These are phyloP conservation scores for Sugiyamaella marilandica DNA, from an alignment of 805 yeast species.

Conservation along the genomic window DNA sequence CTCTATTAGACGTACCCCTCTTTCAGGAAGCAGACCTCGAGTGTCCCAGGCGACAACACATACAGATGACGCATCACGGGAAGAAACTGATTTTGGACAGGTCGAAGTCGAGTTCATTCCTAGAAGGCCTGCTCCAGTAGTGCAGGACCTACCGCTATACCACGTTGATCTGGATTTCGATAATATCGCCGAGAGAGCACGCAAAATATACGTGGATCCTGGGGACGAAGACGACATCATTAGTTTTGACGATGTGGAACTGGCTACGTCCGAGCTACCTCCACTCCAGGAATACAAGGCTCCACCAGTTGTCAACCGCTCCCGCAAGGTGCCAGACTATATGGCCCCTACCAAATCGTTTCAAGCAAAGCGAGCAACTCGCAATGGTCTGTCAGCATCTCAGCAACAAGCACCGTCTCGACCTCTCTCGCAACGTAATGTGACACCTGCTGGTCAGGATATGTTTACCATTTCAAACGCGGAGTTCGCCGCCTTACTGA, in stretches of 20 bases:
- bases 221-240: background rate
- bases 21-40: constrained; percentile 2
- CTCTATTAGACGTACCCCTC: constrained; percentile 9
- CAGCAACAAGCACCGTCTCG: background rate
- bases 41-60: too few relatives aligned
- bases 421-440: background rate
- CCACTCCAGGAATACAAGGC: background rate
- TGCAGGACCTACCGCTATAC: constrained; percentile 17
- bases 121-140: constrained; percentile 9
- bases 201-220: constrained; percentile 4
- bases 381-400: background rate
- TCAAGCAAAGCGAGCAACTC: constrained; percentile 12
- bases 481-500: background rate
- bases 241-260: background rate
- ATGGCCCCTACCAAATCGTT: constrained; percentile 22
- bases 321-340: constrained; percentile 9
- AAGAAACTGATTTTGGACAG: constrained; percentile 9
- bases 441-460: background rate
- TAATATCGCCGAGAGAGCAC: constrained; percentile 1
- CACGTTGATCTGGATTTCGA: constrained; percentile 19
- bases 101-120: constrained; percentile 19
- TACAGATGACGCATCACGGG: background rate
- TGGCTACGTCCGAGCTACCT: background rate
- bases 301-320: background rate
- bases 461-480: background rate